Base-by-base conservation (phyloP, 495 filamentous ascomycete genomes). In the Aspergillus kassunensis region DNA sequence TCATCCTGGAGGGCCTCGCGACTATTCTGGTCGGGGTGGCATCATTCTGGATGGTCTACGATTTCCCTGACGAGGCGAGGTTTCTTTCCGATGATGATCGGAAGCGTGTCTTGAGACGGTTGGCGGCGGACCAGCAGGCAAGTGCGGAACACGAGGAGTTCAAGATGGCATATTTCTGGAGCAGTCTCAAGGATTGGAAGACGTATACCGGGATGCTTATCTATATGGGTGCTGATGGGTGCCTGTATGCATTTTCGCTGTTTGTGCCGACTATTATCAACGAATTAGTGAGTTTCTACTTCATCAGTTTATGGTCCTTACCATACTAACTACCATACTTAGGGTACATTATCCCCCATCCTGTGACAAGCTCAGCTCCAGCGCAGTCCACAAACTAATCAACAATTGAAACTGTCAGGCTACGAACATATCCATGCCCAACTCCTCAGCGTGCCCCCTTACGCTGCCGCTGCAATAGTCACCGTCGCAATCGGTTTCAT, bases 161-260 rank as follows among this genome's bases (percentile, higher is more conserved):
- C 72, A 80, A 85, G 58, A 85, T 82, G 74, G 59, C 63, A 2
- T 92, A 92, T 56, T 76, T 96, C 54, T 92, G 84, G 80, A 78
- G 78, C 2, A 82, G 85, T 33, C 55, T 95, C 12, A 83, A 78
- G 54, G 91, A 96, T 61, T 95, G 88, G 85, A 96, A 96, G 72
- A 96, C 88, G 55, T 96, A 81, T 73, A 61, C 80, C 0, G 87
- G 82, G 4, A 86, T 87, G 64, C 64, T 83, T 18, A 87, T 91
- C 36, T 93, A 90, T 58, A 91, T 91, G 87, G 88, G 89, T 7
- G 67, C 68, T 11, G 78, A 80, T 56, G 75, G 75, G 11, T 76
- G 89, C 12, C 79, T 97, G 4, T 97, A 97, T 65, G 89, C 87
- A 16, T 96, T 96, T 66, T 89, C 86, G 6, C 79, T 97, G 4